These are phyloP conservation scores for Rhytidiadelphus loreus DNA, from an alignment of 225 moss, liverwort and hornwort species.

Conservation along the genomic window DNA sequence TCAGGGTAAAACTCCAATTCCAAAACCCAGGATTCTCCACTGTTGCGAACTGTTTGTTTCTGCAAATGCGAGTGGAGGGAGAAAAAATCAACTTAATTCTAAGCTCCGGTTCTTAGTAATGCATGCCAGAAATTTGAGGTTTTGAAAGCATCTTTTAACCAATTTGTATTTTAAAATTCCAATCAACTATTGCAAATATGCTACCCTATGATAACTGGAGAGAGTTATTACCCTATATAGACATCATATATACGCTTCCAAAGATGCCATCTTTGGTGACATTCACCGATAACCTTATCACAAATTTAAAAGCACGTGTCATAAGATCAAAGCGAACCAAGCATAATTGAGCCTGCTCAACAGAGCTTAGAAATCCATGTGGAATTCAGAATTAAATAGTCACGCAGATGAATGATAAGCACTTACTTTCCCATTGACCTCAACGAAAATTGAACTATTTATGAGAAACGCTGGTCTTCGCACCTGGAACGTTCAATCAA, in stretches of 20 bases:
- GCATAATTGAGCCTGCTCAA: background rate
- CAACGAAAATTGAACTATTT: constrained; percentile 85
- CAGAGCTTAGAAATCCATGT: background rate
- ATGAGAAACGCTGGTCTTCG: constrained; percentile 78
- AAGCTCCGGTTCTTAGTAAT: background rate
- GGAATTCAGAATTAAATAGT: background rate
- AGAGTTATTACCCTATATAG: constrained; percentile 60
- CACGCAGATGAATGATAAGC: background rate
- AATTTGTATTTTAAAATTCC: background rate
- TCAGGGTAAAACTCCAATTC: constrained; percentile 84
- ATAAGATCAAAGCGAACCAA: background rate
- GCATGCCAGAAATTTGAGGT: background rate
- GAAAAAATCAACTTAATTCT: background rate
- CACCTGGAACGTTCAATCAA: constrained; percentile 30
- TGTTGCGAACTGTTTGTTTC: constrained; percentile 70
- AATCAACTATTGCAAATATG: background rate
- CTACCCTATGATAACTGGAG: background rate
- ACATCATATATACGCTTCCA: constrained; percentile 93
- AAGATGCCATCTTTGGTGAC: constrained; percentile 89
- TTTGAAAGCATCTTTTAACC: background rate
- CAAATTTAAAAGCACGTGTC: background rate
- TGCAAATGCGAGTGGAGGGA: constrained; percentile 4
- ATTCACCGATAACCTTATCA: constrained; percentile 75
- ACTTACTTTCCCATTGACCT: constrained; percentile 66
- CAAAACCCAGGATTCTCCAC: constrained; percentile 94